These are phyloP conservation scores for Boletus pseudopeckii DNA, from an alignment of 768 basidiomycete species.

Conservation along the genomic window DNA sequence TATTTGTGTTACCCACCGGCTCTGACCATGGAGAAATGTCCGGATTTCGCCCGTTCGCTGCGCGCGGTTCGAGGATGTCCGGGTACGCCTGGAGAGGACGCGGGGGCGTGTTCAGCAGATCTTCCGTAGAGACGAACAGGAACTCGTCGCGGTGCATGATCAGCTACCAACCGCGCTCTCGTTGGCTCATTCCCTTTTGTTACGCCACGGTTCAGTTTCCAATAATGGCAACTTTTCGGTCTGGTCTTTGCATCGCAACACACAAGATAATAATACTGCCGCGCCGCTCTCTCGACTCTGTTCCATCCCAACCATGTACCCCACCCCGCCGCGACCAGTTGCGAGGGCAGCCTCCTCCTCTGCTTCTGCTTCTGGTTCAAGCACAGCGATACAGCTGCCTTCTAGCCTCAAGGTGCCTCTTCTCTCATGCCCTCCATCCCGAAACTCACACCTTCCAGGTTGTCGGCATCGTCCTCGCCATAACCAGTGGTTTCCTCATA, in stretches of 20 bases:
- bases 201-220: conserved; percentile 1
- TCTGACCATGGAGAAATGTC: conserved; percentile 23
- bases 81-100: conserved; percentile 9
- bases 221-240: conserved; percentile 10
- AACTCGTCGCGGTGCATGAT: conserved; percentile 17
- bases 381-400: conserved; percentile 33
- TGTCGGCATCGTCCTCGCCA: conserved; percentile 74
- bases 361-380: conserved; percentile 33
- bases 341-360: conserved; percentile 33
- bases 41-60: conserved; percentile 1
- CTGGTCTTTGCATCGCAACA: conserved; percentile 6
- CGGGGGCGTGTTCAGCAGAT: background rate
- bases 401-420: conserved; percentile 51
- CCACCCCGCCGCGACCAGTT: conserved; percentile 3
- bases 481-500: conserved; percentile 82
- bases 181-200: background rate
- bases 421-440: background rate
- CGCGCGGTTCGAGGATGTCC: background rate
- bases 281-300: background rate
- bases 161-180: background rate
- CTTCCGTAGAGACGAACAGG: conserved; percentile 6
- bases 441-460: conserved; percentile 39
- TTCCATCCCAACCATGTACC: background rate
- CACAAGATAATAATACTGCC: no score
- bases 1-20: conserved; percentile 4